These are phyloP conservation scores for Rosa hybrid DNA, from an alignment of 331 rosid species.

Conservation along the genomic window DNA sequence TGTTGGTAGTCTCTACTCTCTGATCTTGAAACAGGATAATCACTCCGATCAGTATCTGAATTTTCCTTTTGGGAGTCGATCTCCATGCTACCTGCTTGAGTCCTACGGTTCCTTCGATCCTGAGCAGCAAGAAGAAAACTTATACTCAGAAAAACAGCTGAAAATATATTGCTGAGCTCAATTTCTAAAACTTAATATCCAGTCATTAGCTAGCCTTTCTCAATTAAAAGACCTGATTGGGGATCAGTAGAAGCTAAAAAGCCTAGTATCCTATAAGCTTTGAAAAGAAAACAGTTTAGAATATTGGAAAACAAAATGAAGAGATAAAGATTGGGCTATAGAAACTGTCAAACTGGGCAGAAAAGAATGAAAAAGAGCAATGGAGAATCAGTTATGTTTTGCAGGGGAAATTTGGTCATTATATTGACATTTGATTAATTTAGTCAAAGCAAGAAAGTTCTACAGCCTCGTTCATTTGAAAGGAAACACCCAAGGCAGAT, in stretches of 20 bases:
- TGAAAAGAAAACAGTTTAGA: neutral
- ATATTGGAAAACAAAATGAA: neutral
- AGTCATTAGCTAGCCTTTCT: neutral
- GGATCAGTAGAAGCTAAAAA: neutral
- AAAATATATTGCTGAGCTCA: neutral
- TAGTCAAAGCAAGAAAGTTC: neutral
- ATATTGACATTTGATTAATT: neutral
- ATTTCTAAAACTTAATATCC: neutral
- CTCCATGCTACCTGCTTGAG: conserved; percentile 58
- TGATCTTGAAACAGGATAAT: conserved; percentile 57
- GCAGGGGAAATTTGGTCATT: conserved; percentile 1
- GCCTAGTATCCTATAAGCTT: too few species aligned
- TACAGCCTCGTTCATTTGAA: too few species aligned
- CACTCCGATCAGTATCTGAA: conserved; percentile 82
- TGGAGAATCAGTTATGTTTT: neutral
- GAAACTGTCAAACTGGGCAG: neutral
- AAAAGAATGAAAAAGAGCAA: neutral
- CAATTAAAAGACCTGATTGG: neutral
- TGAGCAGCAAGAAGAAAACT: conserved; percentile 34
- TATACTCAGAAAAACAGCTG: neutral
- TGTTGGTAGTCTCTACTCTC: conserved; percentile 50
- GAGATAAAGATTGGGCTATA: neutral
- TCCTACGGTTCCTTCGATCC: conserved; percentile 83
- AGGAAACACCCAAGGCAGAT: neutral
- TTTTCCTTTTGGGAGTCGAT: conserved; percentile 67